Evolutionary conservation across 768 basidiomycete genomes (phyloP).

Genomic region (Tulasnella sp.): DNA sequence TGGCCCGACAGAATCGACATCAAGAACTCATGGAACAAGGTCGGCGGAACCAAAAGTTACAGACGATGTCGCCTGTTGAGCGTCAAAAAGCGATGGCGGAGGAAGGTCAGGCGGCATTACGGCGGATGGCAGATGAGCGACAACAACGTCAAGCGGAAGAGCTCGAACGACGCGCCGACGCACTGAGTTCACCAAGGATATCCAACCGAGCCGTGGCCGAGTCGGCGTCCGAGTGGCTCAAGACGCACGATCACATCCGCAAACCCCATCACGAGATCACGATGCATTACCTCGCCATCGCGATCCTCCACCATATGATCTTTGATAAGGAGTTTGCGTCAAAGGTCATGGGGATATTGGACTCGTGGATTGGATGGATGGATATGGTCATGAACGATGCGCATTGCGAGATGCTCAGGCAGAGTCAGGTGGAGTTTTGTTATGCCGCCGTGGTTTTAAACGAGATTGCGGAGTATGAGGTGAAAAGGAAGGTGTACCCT

Average conservation of each 20-base stretch:
- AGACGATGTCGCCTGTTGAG: background rate
- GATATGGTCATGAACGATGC: slow-evolving; percentile 6
- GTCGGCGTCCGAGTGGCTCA: background rate
- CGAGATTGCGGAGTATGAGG: slow-evolving; percentile 4
- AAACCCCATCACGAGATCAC: background rate
- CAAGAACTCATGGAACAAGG: background rate
- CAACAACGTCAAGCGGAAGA: background rate
- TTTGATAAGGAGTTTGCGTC: background rate
- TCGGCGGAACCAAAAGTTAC: background rate
- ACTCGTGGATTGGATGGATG: slow-evolving; percentile 9
- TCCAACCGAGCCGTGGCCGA: background rate
- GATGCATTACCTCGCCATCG: background rate
- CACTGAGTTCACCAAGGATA: background rate
- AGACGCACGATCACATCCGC: background rate
- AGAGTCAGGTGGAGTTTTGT: background rate
- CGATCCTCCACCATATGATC: slow-evolving; percentile 1
- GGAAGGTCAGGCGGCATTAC: background rate
- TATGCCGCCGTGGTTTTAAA: slow-evolving; percentile 6
- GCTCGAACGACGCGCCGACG: background rate
- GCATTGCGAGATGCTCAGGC: background rate
- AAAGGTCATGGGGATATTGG: background rate
- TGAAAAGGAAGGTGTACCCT: background rate
- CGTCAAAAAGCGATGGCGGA: background rate
- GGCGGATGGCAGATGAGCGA: slow-evolving; percentile 1
- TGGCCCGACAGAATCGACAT: background rate